phyloP scores from a whole-genome alignment of 345 rosid genomes.

The Boechera retrofracta region DNA sequence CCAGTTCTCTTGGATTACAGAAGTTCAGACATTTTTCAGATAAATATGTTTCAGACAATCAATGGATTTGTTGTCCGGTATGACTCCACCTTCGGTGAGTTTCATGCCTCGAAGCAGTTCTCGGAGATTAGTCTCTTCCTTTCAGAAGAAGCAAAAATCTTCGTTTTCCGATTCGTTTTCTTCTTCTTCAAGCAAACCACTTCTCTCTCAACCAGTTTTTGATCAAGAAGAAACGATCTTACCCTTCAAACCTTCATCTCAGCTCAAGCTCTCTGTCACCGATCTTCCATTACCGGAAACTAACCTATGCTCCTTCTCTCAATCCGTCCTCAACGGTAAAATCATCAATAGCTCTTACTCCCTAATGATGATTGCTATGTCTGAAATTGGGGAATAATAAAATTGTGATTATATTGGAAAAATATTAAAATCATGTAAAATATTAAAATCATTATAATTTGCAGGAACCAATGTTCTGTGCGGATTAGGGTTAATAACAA shows the following conservation, averaged over 20 bases:
- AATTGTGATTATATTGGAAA: background rate
- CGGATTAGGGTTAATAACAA: slow-evolving; percentile 74
- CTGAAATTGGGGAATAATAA: background rate
- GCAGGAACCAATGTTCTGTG: slow-evolving; percentile 77
- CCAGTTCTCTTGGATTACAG: background rate
- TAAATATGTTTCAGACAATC: slow-evolving; percentile 48
- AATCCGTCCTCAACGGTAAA: slow-evolving; percentile 73
- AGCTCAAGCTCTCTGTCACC: slow-evolving; percentile 46
- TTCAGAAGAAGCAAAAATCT: slow-evolving; percentile 44
- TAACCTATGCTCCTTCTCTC: slow-evolving; percentile 56
- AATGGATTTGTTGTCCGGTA: slow-evolving; percentile 58
- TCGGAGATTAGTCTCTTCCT: slow-evolving; percentile 42
- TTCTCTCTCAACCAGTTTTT: slow-evolving; percentile 44
- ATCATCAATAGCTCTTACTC: background rate
- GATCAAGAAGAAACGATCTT: slow-evolving; percentile 46
- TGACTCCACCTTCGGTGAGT: slow-evolving; percentile 56
- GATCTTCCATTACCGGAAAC: slow-evolving; percentile 40
- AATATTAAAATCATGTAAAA: background rate
- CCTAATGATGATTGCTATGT: background rate
- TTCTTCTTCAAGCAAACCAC: slow-evolving; percentile 50
- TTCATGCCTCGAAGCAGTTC: slow-evolving; percentile 45
- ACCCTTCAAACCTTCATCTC: slow-evolving; percentile 40
- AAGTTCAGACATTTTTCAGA: slow-evolving; percentile 44
- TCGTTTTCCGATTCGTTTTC: slow-evolving; percentile 44
- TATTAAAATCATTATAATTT: background rate